Conservation (phyloP, 75 land plant genomes). For the Cupressus sempervirens region DNA sequence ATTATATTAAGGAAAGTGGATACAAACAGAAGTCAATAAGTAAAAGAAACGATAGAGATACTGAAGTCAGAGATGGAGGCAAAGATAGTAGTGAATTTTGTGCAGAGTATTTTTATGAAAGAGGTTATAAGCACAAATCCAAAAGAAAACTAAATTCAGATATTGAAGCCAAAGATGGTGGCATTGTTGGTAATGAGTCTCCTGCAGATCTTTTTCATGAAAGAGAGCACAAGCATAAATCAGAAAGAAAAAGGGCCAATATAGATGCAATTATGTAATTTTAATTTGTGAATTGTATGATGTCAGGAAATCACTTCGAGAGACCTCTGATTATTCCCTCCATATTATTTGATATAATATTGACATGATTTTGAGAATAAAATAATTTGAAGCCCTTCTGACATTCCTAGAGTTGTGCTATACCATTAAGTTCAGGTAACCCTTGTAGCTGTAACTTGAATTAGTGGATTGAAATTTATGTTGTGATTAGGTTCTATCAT, state of each 20-base stretch:
- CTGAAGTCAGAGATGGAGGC: background rate
- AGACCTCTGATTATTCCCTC: too few species aligned
- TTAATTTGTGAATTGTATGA: too few species aligned
- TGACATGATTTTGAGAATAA: too few species aligned
- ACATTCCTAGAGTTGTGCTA: too few species aligned
- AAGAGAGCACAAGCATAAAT: background rate
- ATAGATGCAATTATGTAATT: background rate
- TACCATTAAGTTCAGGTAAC: too few species aligned
- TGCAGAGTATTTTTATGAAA: background rate
- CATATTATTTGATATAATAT: too few species aligned
- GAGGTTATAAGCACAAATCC: background rate
- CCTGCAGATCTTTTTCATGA: background rate
- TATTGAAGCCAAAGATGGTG: background rate
- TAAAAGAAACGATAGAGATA: slow-evolving; percentile 1
- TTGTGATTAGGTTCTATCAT: too few species aligned
- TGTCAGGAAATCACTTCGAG: too few species aligned
- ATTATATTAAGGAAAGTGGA: background rate
- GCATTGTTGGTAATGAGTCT: background rate
- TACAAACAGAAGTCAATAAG: background rate
- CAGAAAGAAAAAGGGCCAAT: background rate
- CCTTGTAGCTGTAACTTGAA: too few species aligned
- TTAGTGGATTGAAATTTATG: too few species aligned
- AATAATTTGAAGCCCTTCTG: too few species aligned
- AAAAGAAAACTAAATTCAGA: background rate
- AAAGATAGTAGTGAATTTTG: background rate